Conservation (phyloP, 2,329 filamentous ascomycete genomes). For the Intubia oerlemansii region DNA sequence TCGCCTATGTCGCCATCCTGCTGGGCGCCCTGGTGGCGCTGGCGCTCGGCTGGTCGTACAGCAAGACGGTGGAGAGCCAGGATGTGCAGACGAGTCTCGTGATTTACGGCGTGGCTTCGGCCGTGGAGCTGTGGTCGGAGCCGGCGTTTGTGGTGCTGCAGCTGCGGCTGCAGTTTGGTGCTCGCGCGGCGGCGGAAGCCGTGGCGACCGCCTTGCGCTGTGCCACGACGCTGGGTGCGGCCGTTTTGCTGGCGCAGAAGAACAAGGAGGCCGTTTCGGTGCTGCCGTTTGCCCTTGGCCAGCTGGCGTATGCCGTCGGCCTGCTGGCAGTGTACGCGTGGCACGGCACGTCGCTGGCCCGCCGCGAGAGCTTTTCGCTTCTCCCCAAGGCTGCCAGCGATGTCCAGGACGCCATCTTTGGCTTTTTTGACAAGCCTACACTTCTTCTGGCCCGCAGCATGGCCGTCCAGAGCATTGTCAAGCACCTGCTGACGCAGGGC, state of each 20-base stretch:
- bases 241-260: slow-evolving; percentile 23
- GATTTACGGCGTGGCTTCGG: slow-evolving; percentile 32
- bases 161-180: slow-evolving; percentile 56
- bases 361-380: slow-evolving; percentile 45
- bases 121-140: slow-evolving; percentile 65
- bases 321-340: slow-evolving; percentile 50
- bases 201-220: slow-evolving; percentile 61
- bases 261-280: slow-evolving; percentile 40
- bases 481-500: slow-evolving; percentile 85
- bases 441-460: slow-evolving; percentile 59
- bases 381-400: slow-evolving; percentile 21
- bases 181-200: slow-evolving; percentile 68
- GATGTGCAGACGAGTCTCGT: slow-evolving; percentile 18
- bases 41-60: slow-evolving; percentile 46
- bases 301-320: slow-evolving; percentile 51
- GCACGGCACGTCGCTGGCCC: slow-evolving; percentile 35
- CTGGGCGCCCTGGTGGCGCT: slow-evolving; percentile 45
- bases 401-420: slow-evolving; percentile 30
- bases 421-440: slow-evolving; percentile 47
- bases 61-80: slow-evolving; percentile 21
- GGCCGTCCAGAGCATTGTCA: slow-evolving; percentile 72
- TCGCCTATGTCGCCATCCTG: slow-evolving; percentile 58
- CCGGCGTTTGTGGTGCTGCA: slow-evolving; percentile 80
- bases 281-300: slow-evolving; percentile 74
- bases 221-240: slow-evolving; percentile 47